Evolutionary conservation across 345 rosid species (phyloP), one percentile per base, ranked within the genome.

Genomic region (Gossypium bickii): DNA sequence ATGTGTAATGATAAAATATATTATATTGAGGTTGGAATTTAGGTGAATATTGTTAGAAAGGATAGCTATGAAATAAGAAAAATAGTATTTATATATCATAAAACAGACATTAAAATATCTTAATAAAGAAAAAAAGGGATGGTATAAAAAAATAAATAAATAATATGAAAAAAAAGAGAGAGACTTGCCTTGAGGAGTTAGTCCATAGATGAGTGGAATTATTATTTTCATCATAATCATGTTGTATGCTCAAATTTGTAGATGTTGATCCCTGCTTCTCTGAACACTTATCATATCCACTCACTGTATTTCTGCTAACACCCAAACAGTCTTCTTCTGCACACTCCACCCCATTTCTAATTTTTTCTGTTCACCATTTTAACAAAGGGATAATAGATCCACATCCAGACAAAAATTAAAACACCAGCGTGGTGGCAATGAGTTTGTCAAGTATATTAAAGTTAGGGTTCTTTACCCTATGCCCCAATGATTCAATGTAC

Each of bases 321-420:
- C 72, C 20, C 67, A 78, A 18, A 53, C 75, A 73, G 59, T 85
- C 90, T 79, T 87, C 90, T 11, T 85, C 87, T 13, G 83, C 87
- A 11, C 82, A 87, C 76, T 85, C 86, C 85, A 73, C 83, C 85
- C 79, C 68, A 67, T 3, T 29, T 18, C 6, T 15, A 20, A 18
- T 65, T 65, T 43, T 20, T 12, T 65, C 7, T 11, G 20, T 43
- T 12, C 9, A 65, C 52, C 12, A 65, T 65, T 65, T 65, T 65
- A 43, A 41, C 9, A 18, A 18, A 43, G 20, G 34, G 16, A 61
- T 15, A 29, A 29, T 29, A 29, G 38, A 29, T 29, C 38, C 38
- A 29, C 38, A 29, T 0, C 6, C 38, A 29, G 38, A 4, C 7
- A 34, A 34, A 34, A 34, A 34, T 34, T 34, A 34, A 34, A 34